Base-by-base conservation (phyloP, 257 asterid genomes). In the Scutellaria galericulata region DNA sequence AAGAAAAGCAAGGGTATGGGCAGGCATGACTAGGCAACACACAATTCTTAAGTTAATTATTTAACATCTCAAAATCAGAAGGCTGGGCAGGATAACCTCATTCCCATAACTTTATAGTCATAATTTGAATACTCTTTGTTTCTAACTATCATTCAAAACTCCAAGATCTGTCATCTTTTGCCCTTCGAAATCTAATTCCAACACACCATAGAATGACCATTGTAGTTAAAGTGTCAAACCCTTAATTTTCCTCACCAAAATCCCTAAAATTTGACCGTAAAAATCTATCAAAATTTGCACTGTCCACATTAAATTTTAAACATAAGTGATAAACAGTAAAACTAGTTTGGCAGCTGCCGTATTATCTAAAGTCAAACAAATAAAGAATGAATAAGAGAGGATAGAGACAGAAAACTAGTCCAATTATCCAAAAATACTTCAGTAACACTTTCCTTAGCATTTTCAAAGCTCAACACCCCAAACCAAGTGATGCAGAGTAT, bases 21-120 rank as follows among this genome's bases (percentile, higher is more conserved):
- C 62, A 11, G 12, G 22, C 12, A 20, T 52, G 58, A 52, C 11
- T 52, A 52, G 58, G 58, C 14, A 18, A 24, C 9, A 52, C 27
- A 24, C 7, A 52, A 52, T 52, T 15, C 31, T 52, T 2, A 4
- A 52, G 11, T 53, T 15, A 14, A 14, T 18, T 54, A 54, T 20
- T 20, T 47, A 14, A 47, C 59, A 66, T 24, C 47, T 41, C n/a
- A 47, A 24, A 54, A 35, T 15, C 10, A 42, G 11, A 39, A 52
- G 62, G 52, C 11, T 18, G 51, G 11, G 14, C 37, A 66, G 42
- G 27, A 24, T 24, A 50, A 66, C 72, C 4, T 57, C 55, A 57
- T 12, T 22, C 64, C n/a, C 39, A 12, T 54, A 39, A 37, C 8
- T 20, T 42, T 27, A n/a, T 12, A 6, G 3, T 18, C 3, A 8